Base-by-base conservation (phyloP, 225 moss, liverwort and hornwort genomes). In the Polytrichum commune region DNA sequence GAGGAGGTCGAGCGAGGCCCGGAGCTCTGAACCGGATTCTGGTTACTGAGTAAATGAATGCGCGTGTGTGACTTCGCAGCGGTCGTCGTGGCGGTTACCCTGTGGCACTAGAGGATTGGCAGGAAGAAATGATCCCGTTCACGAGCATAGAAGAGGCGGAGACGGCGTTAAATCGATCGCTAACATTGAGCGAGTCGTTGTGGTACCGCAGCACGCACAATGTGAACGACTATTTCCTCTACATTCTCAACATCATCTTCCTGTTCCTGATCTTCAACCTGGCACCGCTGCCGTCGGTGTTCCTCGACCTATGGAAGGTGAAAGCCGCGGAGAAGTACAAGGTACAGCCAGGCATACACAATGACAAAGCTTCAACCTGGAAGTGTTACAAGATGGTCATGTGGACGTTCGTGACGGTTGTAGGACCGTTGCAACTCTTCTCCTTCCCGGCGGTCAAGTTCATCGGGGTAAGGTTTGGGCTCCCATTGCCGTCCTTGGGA, bases 321-420 rank as follows among this genome's bases (percentile, higher is more conserved):
- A 80, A 71, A 68, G 78, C 82, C 1, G 84, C 73, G 67, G 92
- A 97, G 77, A 91, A 89, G 77, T 97, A 89, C 71, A 92, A 83
- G 78, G 74, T 97, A 23, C 96, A 97, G 75, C 91, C 91, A n/a
- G 92, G 96, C 54, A 86, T 90, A 53, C 86, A 97, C 76, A 93
- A 91, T 66, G 88, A 81, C 71, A 74, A 76, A 20, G 68, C 85
- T 13, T 74, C 73, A 60, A 82, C 85, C 4, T 86, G 81, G 82
- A 74, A 78, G 73, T 93, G 96, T 29, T 96, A 92, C 19, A 92
- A 85, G 74, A 63, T 22, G 8, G 91, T 90, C 5, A 93, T 89
- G 74, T 66, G 82, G 65, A 72, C 83, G 6, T 96, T 93, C 75
- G 80, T 89, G 80, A 83, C 92, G 1, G 53, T 96, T 46, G 90